Base-by-base conservation (phyloP, 176 grass and related monocot species). In the Panicum miliaceum region DNA sequence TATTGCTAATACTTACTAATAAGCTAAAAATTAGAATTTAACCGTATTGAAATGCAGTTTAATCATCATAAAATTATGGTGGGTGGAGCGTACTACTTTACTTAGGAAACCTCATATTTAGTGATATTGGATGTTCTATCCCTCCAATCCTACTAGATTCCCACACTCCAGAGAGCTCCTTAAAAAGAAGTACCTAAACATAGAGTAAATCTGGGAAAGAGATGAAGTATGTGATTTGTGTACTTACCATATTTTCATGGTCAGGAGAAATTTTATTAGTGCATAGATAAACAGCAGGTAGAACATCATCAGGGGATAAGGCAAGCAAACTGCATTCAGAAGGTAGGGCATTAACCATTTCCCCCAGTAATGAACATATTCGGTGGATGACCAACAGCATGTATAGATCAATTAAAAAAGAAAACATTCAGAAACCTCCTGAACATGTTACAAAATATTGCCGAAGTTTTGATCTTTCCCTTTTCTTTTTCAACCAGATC, bases 371-470 rank as follows among this genome's bases (percentile, higher is more conserved):
- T 53, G 34, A 76, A 78, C 51, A 94, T 67, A 79, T 59, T 45
- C 38, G 64, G 19, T 79, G 51, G 63, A 54, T 32, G 40, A 84
- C 74, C 56, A 87, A 42, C 68, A 87, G 36, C 53, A 90, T 14
- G 27, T 18, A 60, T 47, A 79, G 27, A 77, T 61, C 60, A 78
- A 75, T 59, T 36, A 12, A 84, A 67, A 90, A 67, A 68, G 73
- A 37, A 79, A 60, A 76, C 34, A 80, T 50, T 84, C 56, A 42
- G 58, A 88, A 91, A 98, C 93, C 96, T 95, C 81, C 93, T 88
- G 68, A 95, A 92, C 93, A 98, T 98, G 77, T 98, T 95, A 83
- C 96, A 95, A 87, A 98, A 90, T 75, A 93, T 95, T 78, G 85
- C 20, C 52, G 68, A 90, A 71, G 81, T 93, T 84, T 95, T 95